These are phyloP conservation scores for Ceratobasidium papillatum DNA, from an alignment of 1,284 basidiomycete genomes.

Conservation along the genomic window DNA sequence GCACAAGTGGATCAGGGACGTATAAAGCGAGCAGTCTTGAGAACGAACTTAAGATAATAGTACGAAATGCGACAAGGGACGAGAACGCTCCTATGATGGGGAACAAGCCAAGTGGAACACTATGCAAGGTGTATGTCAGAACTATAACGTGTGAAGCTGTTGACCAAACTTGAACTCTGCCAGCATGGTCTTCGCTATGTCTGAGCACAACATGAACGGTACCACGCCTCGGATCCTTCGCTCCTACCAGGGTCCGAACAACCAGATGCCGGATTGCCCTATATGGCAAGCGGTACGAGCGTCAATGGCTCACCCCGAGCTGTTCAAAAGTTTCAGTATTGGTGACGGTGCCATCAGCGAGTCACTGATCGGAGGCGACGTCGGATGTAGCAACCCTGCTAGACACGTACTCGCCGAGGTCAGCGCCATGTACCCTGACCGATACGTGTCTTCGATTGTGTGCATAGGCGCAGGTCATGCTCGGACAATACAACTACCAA, in stretches of 20 bases:
- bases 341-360: not conserved
- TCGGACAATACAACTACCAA: not conserved
- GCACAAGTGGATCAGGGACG: not conserved
- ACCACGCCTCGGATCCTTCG: not conserved
- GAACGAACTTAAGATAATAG: not conserved
- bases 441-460: too few relatives aligned
- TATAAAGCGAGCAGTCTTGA: not conserved
- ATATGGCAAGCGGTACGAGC: constrained; percentile 5
- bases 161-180: not conserved
- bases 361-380: constrained; percentile 5
- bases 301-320: constrained; percentile 6
- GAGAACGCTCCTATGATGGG: not conserved
- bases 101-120: not conserved
- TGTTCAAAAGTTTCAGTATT: constrained; percentile 13
- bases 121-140: not conserved
- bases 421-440: too few relatives aligned
- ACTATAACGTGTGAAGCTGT: not conserved
- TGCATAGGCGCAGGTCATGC: constrained; percentile 6
- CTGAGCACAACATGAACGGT: not conserved
- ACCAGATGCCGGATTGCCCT: not conserved
- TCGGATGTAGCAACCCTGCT: too few relatives aligned
- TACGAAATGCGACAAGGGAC: not conserved
- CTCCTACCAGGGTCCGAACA: not conserved
- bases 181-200: constrained; percentile 2
- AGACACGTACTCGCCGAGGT: too few relatives aligned